Evolutionary conservation across 139 green algal species (phyloP), one percentile per base, ranked within the genome.

Genomic region (Pedinophyceae sp.): DNA sequence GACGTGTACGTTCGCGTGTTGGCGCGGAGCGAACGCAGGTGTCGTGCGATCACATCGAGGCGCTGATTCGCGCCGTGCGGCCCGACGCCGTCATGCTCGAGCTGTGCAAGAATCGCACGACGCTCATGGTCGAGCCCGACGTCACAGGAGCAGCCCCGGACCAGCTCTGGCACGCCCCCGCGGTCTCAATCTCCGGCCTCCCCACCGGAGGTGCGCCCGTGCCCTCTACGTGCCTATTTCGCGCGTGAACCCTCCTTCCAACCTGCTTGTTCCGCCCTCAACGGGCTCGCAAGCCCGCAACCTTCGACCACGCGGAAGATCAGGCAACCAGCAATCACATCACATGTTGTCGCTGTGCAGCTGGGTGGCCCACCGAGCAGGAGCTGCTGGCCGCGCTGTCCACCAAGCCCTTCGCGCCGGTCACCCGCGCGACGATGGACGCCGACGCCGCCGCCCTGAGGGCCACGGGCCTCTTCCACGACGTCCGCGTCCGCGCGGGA

Each of bases 31-130:
- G n/a, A n/a, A n/a, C n/a, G n/a, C n/a, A 30, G 10, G 27, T 6
- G 24, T 43, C 28, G 62, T 55, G 4, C 5, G 10, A 6, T 3
- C 60, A 70, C 61, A 48, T 80, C 2, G 54, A 59, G 30, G 49
- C 69, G 54, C 60, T 86, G 10, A 75, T 88, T 27, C 45, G 55
- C 15, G 30, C 52, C 15, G 70, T 82, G 25, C 54, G 27, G 5
- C 71, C 72, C 0, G 71, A 84, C 5, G 61, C 73, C 27, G 78
- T 91, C 4, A 48, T 81, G 18, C 50, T 92, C 55, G 79, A 93
- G 70, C 59, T 94, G 26, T 92, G 84, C 64, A 85, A 85, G 61
- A 82, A 93, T 52, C 58, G 85, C 2, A 19, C 71, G 1, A 62
- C 59, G 1, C 76, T 92, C 25, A 70, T 94, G 40, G 64, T 86